Conservation (phyloP, 768 basidiomycete genomes). For the Boletus subparvulus region DNA sequence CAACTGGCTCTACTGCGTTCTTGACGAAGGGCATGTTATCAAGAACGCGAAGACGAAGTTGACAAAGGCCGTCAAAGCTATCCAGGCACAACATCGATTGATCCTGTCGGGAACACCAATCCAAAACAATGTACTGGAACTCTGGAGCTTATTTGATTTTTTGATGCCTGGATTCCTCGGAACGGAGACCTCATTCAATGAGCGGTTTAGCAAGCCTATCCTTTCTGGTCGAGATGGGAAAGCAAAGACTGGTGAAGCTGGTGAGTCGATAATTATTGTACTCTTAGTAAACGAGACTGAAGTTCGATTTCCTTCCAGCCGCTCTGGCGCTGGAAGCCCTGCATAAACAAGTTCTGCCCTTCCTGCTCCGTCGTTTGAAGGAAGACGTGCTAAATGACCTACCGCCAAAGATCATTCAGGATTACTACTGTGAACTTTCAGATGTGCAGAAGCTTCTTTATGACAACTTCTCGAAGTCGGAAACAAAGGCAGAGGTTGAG, state of each 20-base stretch:
- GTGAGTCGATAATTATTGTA: constrained; percentile 44
- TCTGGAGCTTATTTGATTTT: constrained; percentile 99
- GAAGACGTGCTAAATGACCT: constrained; percentile 95
- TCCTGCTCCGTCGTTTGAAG: constrained; percentile 92
- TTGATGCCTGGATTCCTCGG: constrained; percentile 99
- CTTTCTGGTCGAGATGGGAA: constrained; percentile 94
- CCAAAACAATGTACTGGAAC: constrained; percentile 96
- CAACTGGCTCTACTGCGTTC: constrained; percentile 92
- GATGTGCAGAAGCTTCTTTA: constrained; percentile 92
- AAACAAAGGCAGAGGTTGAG: constrained; percentile 62
- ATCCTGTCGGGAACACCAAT: constrained; percentile 97
- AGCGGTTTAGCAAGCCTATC: constrained; percentile 95
- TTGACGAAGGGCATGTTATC: constrained; percentile 98
- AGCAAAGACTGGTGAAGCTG: constrained; percentile 90
- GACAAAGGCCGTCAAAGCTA: constrained; percentile 90
- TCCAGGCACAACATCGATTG: constrained; percentile 88
- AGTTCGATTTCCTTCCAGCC: constrained; percentile 48
- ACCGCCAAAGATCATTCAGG: constrained; percentile 99
- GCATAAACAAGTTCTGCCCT: constrained; percentile 99
- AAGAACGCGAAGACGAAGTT: constrained; percentile 99
- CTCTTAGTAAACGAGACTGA: neutral
- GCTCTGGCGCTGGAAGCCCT: constrained; percentile 91
- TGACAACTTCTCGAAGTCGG: constrained; percentile 87
- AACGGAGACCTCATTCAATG: constrained; percentile 92
- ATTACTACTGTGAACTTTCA: constrained; percentile 97